A percentile compares a stretch with the other conserved stretches of the same genome.
Conservation (phyloP, 345 rosid genomes). For the Salix caprea region DNA sequence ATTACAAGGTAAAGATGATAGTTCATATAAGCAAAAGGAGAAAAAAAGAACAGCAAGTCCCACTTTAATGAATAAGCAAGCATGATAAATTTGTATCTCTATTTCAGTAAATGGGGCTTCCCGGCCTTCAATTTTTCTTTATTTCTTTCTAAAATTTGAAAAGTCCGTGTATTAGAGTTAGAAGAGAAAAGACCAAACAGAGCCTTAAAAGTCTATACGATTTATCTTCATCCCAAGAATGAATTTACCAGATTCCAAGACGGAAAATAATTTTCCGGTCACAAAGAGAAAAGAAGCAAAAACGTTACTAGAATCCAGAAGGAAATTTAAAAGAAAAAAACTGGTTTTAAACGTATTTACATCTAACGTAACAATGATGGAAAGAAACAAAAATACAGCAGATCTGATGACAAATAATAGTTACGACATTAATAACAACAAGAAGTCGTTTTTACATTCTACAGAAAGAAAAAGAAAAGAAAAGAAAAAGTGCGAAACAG, state of each 20-base stretch:
- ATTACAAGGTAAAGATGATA: background rate
- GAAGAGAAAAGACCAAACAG: background rate
- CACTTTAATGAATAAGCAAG: background rate
- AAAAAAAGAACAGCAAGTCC: background rate
- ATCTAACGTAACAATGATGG: background rate
- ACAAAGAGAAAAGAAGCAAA: background rate
- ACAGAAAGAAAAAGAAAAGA: background rate
- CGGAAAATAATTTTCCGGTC: background rate
- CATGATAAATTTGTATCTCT: background rate
- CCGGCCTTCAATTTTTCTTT: background rate
- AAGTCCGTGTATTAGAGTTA: background rate
- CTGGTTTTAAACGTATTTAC: background rate
- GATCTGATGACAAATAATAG: constrained; percentile 9
- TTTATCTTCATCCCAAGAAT: background rate
- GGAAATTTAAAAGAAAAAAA: background rate
- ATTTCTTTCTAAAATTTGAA: background rate
- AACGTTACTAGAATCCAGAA: background rate
- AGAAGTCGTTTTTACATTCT: background rate
- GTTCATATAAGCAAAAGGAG: background rate
- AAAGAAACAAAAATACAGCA: background rate
- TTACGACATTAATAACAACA: background rate
- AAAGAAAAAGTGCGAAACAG: background rate
- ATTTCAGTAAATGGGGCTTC: background rate
- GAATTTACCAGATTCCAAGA: background rate
- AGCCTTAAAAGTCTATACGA: background rate